A percentile compares a stretch with the other conserved stretches of the same genome.
phyloP scores from a whole-genome alignment of 1,284 basidiomycete species.

The Sporisorium iseilematis-ciliati region DNA sequence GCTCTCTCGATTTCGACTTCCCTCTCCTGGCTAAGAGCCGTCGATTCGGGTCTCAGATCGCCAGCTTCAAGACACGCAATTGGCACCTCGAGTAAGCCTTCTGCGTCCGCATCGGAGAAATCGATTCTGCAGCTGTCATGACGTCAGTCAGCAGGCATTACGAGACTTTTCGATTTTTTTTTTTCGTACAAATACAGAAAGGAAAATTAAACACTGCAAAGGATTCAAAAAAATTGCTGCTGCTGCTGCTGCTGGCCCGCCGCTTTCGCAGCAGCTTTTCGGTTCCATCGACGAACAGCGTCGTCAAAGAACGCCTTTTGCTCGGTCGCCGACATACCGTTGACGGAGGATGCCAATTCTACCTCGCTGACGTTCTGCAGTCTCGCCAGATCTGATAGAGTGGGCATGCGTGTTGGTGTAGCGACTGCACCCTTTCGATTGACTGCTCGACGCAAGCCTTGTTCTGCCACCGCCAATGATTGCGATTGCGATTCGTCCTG shows the following conservation, averaged over 20 bases:
- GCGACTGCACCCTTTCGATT: not conserved
- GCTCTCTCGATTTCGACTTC: too few relatives aligned
- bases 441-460: slow-evolving; percentile 23
- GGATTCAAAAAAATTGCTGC: slow-evolving; percentile 26
- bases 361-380: slow-evolving; percentile 35
- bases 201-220: slow-evolving; percentile 3
- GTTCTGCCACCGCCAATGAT: slow-evolving; percentile 20
- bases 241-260: slow-evolving; percentile 16
- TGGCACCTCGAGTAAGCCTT: not conserved
- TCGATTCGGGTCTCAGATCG: not conserved
- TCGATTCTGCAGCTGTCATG: slow-evolving; percentile 27
- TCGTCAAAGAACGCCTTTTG: slow-evolving; percentile 35
- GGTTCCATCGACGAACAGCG: slow-evolving; percentile 31
- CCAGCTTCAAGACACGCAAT: not conserved
- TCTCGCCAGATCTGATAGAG: slow-evolving; percentile 22
- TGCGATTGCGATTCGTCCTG: slow-evolving; percentile 25
- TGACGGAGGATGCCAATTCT: slow-evolving; percentile 31
- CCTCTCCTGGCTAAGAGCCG: not conserved
- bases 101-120: slow-evolving; percentile 8
- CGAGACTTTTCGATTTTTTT: not conserved
- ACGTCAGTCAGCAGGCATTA: slow-evolving; percentile 20
- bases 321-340: slow-evolving; percentile 26
- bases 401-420: slow-evolving; percentile 10
- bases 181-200: not conserved
- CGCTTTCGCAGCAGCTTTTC: slow-evolving; percentile 16